Percentiles rank a stretch among this genome's conserved stretches.
phyloP scores from a whole-genome alignment of 1,284 basidiomycete genomes.

The Kwoniella shivajii region DNA sequence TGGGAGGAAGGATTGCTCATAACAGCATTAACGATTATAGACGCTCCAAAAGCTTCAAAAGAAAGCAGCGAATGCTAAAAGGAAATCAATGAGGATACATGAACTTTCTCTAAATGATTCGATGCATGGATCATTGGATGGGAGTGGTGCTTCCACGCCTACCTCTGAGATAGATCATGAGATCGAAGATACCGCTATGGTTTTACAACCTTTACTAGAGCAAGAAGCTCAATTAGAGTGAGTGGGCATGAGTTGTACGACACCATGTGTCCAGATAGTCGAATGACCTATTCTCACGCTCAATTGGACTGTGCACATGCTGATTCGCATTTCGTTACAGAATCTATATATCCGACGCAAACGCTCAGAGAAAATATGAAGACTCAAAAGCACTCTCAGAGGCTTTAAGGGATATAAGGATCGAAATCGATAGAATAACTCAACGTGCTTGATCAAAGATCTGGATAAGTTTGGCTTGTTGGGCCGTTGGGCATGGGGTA shows the following conservation, averaged over 20 bases:
- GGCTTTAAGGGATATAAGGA: conserved; percentile 75
- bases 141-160: not conserved
- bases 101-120: conserved; percentile 32
- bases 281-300: no score
- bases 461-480: no score
- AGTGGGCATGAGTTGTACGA: no score
- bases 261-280: no score
- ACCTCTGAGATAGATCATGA: conserved; percentile 15
- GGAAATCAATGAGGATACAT: conserved; percentile 30
- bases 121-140: conserved; percentile 28
- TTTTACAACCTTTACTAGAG: conserved; percentile 81
- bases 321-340: conserved; percentile 19
- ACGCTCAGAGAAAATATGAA: conserved; percentile 82
- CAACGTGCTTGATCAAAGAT: conserved; percentile 14
- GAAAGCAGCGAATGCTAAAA: conserved; percentile 29
- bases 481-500: no score
- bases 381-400: conserved; percentile 75
- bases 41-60: conserved; percentile 65
- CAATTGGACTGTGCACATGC: no score
- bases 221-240: conserved; percentile 82
- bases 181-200: conserved; percentile 66
- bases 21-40: conserved; percentile 48
- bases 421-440: conserved; percentile 71
- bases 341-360: conserved; percentile 66
- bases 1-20: not conserved